Conservation (phyloP, 805 yeast species). For the Suhomyces sp. region DNA sequence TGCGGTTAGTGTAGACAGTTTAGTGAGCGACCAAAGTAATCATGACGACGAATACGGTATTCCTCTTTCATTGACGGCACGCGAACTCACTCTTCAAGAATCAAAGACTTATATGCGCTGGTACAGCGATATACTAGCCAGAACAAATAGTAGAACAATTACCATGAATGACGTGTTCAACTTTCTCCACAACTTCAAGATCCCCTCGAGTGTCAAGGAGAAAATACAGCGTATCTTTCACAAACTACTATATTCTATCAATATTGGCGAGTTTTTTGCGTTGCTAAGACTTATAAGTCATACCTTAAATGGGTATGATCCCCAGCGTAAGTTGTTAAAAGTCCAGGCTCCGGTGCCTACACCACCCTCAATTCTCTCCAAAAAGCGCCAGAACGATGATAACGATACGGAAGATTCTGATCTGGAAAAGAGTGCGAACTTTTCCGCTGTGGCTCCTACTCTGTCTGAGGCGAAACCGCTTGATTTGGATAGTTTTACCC, state of each 20-base stretch:
- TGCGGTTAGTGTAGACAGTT: conserved; percentile 7
- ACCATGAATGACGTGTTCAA: conserved; percentile 72
- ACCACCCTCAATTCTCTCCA: conserved; percentile 74
- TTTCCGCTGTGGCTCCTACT: conserved; percentile 6
- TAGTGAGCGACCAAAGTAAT: conserved; percentile 12
- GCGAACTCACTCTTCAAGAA: conserved; percentile 74
- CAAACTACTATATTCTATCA: conserved; percentile 55
- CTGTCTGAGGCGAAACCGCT: conserved; percentile 36
- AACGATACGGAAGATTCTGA: conserved; percentile 22
- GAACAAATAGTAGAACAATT: conserved; percentile 66
- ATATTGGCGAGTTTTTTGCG: conserved; percentile 90
- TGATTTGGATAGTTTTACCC: conserved; percentile 84
- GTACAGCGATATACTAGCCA: conserved; percentile 81
- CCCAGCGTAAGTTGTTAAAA: conserved; percentile 52
- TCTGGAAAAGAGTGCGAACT: neutral
- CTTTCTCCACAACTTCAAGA: conserved; percentile 74
- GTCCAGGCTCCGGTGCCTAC: conserved; percentile 64
- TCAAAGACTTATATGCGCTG: conserved; percentile 84
- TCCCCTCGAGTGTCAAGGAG: conserved; percentile 50
- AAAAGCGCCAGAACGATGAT: conserved; percentile 52
- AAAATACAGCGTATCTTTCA: conserved; percentile 51
- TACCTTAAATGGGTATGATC: conserved; percentile 52
- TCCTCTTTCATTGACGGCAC: conserved; percentile 63
- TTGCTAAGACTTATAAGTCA: conserved; percentile 77
- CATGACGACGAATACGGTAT: conserved; percentile 36